Base-by-base conservation (phyloP, 2,329 filamentous ascomycete species). In the Penicillium fuscoglaucum region DNA sequence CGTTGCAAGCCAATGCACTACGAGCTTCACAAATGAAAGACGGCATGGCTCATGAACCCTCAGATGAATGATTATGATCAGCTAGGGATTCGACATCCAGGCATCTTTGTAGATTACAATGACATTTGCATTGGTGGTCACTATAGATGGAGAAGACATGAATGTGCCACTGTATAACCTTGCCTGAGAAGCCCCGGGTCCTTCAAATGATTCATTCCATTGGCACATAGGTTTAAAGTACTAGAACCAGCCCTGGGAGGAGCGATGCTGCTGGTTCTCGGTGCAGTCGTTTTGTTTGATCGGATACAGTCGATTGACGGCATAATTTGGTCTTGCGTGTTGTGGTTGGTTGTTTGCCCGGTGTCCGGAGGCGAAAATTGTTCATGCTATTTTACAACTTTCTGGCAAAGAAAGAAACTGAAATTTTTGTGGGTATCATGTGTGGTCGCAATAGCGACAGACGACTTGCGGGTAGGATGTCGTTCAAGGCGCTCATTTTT, bases 401-500 rank as follows among this genome's bases (percentile, higher is more conserved):
- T 52, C 31, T 31, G 4, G n/a, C 7, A 26, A 44, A 37, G 37
- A 57, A 46, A n/a, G 37, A 58, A 54, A 54, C 17, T 8, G 47
- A 37, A 29, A 37, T 19, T 48, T 48, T 48, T 28, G n/a, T 58
- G 52, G 52, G 50, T 58, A 35, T 57, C 54, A 44, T 57, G 31
- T 51, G 29, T 45, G 26, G 31, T 51, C 17, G 45, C 45, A 51
- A 29, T 43, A 21, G 46, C 29, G 44, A 52, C 41, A 40, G 31
- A 50, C 21, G 52, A 58, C 21, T 29, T 50, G 29, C 15, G 6
- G 33, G 33, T 35, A 15, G 33, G 33, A 35, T 17, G 33, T 55
- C 39, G 44, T 33, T 33, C n/a, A 45, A 46, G 31, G 37, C 21
- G 35, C 54, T 85, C 66, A 68, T 59, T 68, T 68, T 45, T 92